Base-by-base conservation (phyloP, 2,329 filamentous ascomycete genomes). In the Pestalotiopsis sp. region DNA sequence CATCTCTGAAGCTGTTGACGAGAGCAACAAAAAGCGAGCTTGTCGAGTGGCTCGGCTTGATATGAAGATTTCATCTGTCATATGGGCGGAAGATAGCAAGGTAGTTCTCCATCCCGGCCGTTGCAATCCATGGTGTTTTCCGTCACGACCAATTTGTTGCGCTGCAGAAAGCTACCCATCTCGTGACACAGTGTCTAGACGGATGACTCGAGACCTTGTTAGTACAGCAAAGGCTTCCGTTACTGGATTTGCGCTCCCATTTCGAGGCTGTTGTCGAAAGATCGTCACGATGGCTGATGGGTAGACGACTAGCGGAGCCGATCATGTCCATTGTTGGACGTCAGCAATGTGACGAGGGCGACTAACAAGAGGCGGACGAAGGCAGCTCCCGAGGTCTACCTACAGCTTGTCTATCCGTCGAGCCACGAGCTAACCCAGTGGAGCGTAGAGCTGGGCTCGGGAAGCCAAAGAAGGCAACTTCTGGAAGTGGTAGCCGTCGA, bases 361-460 rank as follows among this genome's bases (percentile, higher is more conserved):
- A 71, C 73, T 73, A 73, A 68, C 71, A 69, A 69, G 73, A 70
- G 73, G 74, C 71, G 73, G 74, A 72, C 72, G 71, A 73, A 74
- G 74, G 74, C 72, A 74, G 70, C 74, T 75, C 74, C 74, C 74
- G 74, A 72, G 74, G 74, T 72, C 71, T 74, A 66, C 27, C 11
- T 57, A 20, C 13, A 12, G 12, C 17, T 20, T 52, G 45, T n/a
- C 20, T 41, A 39, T 14, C 64, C 38, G 17, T 62, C 12, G 31
- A 31, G 25, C 23, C n/a, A 75, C 6, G 17, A 52, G 20, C 45
- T 52, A 52, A 52, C 45, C 45, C 20, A 52, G 45, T 52, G 72
- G 74, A 76, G 27, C 27, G 25, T 31, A 23, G 62, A 64, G 68
- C 73, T 75, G 75, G 75, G 73, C 45, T 20, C 45, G 45, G 45